A percentile compares a stretch with the other conserved stretches of the same genome.
phyloP scores from a whole-genome alignment of 495 filamentous ascomycete species.

The Tuber brumale region DNA sequence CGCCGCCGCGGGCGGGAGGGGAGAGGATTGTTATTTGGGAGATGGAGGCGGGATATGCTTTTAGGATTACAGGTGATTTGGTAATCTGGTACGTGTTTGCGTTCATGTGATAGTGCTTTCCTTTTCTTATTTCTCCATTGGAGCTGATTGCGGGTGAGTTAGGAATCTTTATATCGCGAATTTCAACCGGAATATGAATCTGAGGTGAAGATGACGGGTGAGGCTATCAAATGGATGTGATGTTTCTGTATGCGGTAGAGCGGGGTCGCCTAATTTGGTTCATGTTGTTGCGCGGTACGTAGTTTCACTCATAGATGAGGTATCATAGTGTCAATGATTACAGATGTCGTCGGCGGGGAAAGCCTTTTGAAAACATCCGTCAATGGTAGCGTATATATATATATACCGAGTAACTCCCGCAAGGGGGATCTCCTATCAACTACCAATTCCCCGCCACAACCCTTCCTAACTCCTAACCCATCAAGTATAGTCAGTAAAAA shows the following conservation, averaged over 20 bases:
- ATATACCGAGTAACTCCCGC: neutral
- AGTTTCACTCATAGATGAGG: neutral
- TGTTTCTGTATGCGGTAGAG: neutral
- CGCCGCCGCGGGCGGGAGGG: slow-evolving; percentile 42
- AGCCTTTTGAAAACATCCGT: neutral
- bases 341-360: neutral
- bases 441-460: neutral
- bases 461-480: neutral
- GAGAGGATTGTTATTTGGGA: slow-evolving; percentile 46
- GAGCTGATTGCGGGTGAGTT: slow-evolving; percentile 43
- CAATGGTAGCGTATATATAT: neutral
- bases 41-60: slow-evolving; percentile 52
- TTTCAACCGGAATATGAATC: slow-evolving; percentile 48
- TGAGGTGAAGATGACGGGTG: slow-evolving; percentile 46
- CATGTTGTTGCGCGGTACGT: neutral
- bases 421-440: neutral
- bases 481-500: neutral
- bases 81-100: neutral
- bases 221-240: slow-evolving; percentile 13
- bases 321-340: slow-evolving; percentile 1
- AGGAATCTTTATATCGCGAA: slow-evolving; percentile 48
- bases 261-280: neutral
- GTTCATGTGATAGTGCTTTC: neutral
- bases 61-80: slow-evolving; percentile 41
- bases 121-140: neutral